Evolutionary conservation across 192 early-diverging fungal species (phyloP).

Genomic region (Podila minutissima): DNA sequence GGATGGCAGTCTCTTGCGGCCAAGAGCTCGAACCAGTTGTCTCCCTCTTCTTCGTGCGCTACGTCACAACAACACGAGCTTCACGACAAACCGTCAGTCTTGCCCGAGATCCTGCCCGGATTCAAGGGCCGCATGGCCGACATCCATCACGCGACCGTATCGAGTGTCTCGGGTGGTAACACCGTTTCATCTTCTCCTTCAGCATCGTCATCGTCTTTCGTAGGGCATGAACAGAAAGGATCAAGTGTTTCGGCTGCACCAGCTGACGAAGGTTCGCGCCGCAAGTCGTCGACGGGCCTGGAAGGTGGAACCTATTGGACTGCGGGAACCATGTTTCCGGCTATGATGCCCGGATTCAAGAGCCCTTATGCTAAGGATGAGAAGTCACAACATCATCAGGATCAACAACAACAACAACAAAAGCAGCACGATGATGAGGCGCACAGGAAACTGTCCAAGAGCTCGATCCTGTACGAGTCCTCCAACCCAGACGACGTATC

Average conservation of each 20-base stretch:
- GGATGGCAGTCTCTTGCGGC: constrained; percentile 30
- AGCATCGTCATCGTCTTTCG: not conserved
- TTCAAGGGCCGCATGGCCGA: constrained; percentile 39
- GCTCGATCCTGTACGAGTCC: constrained; percentile 48
- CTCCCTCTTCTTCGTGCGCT: not conserved
- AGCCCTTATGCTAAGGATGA: not conserved
- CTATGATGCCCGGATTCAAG: constrained; percentile 10
- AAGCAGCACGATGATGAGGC: not conserved
- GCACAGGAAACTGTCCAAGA: constrained; percentile 18
- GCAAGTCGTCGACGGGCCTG: not conserved
- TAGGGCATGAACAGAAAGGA: no score
- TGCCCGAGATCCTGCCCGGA: constrained; percentile 43
- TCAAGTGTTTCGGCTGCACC: no score
- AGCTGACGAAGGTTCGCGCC: not conserved
- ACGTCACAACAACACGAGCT: constrained; percentile 11
- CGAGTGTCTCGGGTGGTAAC: constrained; percentile 11
- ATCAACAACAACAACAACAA: constrained; percentile 3
- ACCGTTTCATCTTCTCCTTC: not conserved
- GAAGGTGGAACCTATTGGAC: constrained; percentile 7
- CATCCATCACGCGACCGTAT: constrained; percentile 32
- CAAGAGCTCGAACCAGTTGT: constrained; percentile 32
- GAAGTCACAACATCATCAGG: not conserved
- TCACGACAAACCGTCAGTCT: constrained; percentile 35
- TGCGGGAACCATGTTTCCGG: constrained; percentile 34
- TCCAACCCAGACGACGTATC: constrained; percentile 10